Base-by-base conservation (phyloP, 2,329 filamentous ascomycete genomes). In the Diaporthe capsici region DNA sequence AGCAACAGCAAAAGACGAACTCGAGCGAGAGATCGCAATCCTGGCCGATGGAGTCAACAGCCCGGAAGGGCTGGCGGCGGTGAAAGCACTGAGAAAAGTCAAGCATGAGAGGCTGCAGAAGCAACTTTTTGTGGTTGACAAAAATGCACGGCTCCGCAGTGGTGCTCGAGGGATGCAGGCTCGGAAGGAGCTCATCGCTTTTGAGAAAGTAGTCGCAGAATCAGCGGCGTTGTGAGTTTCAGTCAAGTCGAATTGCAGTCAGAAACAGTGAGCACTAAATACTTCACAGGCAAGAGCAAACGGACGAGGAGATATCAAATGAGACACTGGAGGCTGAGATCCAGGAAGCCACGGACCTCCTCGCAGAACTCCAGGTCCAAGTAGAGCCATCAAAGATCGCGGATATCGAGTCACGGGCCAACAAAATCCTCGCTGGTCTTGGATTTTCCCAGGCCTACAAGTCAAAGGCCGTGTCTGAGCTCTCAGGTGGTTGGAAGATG, bases 401-500 rank as follows among this genome's bases (percentile, higher is more conserved):
- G 0, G 89, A 92, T 42, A 86, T 90, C n/a, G 93, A 95, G 81
- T 87, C 89, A 3, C 90, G 89, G 78, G 94, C 94, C 5, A 90
- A 91, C 71, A 89, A 85, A 60, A 91, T 95, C 34, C 87, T 97
- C 6, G 83, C 88, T 0, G 94, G 94, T 63, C 87, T 96, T 0
- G 94, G 94, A 0, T 96, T 96, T 82, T 89, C 91, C 1, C 90
- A 93, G 37, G 82, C 88, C 1, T 86, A 88, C 73, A 89, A 95
- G 76, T 85, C 87, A 20, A 91, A 89, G 76, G 87, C 90, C 9
- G 88, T 94, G 17, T 86, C 87, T 1, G 91, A 90, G 49, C 86
- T 97, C 2, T 97, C 94, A 0, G 95, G 95, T 9, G 95, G 93
- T 2, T 95, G 93, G 93, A 90, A 88, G 76, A 95, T 94, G 91